Conservation (phyloP, 2,329 filamentous ascomycete genomes). For the Verticillium nonalfalfae region DNA sequence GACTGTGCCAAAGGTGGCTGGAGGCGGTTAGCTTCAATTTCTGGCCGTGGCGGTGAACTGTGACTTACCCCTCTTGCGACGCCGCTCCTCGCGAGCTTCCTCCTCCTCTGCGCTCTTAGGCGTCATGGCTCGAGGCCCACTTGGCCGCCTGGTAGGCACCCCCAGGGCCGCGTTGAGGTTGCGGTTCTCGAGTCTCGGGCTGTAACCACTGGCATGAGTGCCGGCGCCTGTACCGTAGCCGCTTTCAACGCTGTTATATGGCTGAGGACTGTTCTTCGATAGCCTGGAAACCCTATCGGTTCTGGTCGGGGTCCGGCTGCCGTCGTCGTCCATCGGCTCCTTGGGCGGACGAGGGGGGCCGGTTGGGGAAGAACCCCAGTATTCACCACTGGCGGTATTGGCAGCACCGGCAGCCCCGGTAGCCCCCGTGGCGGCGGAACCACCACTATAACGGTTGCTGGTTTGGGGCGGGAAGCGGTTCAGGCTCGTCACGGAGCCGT, state of each 20-base stretch:
- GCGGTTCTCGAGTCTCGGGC: slow-evolving; percentile 49
- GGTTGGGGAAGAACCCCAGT: slow-evolving; percentile 38
- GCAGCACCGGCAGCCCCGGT: background rate
- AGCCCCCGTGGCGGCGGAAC: slow-evolving; percentile 13
- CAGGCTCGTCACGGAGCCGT: slow-evolving; percentile 53
- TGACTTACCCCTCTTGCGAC: slow-evolving; percentile 51
- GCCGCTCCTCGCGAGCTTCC: slow-evolving; percentile 36
- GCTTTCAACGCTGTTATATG: slow-evolving; percentile 49
- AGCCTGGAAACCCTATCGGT: slow-evolving; percentile 42
- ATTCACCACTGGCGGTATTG: slow-evolving; percentile 24
- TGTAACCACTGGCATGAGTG: slow-evolving; percentile 35
- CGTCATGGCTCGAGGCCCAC: slow-evolving; percentile 55
- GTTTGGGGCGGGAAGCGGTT: slow-evolving; percentile 40
- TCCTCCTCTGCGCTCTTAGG: slow-evolving; percentile 45
- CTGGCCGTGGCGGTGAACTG: background rate
- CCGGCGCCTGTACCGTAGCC: slow-evolving; percentile 48
- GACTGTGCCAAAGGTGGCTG: slow-evolving; percentile 48
- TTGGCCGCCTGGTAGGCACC: slow-evolving; percentile 46
- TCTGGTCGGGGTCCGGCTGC: slow-evolving; percentile 37
- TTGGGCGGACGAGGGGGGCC: slow-evolving; percentile 56
- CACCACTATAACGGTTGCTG: slow-evolving; percentile 42
- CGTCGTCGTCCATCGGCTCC: slow-evolving; percentile 45
- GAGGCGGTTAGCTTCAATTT: slow-evolving; percentile 5
- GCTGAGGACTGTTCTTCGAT: slow-evolving; percentile 47
- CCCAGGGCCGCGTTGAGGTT: slow-evolving; percentile 49